Evolutionary conservation across 768 basidiomycete species (phyloP).

Genomic region (Pleurotus salmoneostramineus): DNA sequence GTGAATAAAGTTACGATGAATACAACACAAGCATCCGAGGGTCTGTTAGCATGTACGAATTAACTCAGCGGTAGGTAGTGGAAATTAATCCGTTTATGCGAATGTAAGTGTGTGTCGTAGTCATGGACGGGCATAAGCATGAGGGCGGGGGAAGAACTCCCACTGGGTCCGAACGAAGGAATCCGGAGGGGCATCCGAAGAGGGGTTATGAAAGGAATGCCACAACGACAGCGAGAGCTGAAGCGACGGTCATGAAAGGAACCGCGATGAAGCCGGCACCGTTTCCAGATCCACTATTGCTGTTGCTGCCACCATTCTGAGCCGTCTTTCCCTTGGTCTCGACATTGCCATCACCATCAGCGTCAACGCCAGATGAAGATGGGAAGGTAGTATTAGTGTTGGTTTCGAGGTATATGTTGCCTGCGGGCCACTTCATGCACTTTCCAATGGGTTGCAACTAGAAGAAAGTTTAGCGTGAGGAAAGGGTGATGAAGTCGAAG

Average conservation of each 20-base stretch:
- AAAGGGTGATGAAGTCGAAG: neutral
- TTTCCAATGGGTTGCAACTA: constrained; percentile 74
- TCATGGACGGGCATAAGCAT: neutral
- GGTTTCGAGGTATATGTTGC: constrained; percentile 82
- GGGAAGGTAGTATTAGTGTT: constrained; percentile 71
- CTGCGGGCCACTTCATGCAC: constrained; percentile 61
- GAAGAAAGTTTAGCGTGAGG: neutral
- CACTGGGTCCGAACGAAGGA: no score
- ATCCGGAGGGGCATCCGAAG: no score
- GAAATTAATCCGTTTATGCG: neutral
- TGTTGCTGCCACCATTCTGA: neutral
- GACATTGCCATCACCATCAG: constrained; percentile 34
- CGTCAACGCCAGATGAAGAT: constrained; percentile 22
- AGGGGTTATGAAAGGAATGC: neutral
- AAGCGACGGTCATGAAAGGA: constrained; percentile 1
- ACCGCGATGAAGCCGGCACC: constrained; percentile 1
- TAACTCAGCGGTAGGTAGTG: neutral
- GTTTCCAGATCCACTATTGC: neutral
- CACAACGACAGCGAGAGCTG: constrained; percentile 6
- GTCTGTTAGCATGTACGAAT: neutral
- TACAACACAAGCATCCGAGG: constrained; percentile 6
- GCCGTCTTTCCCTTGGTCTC: constrained; percentile 25
- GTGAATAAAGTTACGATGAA: neutral
- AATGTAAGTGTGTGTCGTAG: neutral
- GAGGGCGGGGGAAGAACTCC: neutral